Base-by-base conservation (phyloP, 2,329 filamentous ascomycete species). In the Fusarium longipes region DNA sequence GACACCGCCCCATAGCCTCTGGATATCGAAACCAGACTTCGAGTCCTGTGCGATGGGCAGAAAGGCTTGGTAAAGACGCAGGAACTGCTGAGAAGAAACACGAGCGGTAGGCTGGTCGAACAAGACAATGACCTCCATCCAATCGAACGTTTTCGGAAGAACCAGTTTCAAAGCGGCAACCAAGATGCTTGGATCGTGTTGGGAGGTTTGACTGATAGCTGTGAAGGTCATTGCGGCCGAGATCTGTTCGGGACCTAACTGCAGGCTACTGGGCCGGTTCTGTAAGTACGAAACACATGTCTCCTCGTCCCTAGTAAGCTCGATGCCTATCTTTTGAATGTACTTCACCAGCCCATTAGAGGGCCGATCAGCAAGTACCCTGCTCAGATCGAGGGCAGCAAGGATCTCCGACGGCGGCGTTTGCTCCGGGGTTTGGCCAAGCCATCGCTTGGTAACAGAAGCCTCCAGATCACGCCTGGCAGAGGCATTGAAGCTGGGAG, bases 1-100 rank as follows among this genome's bases (percentile, higher is more conserved):
- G 64, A 87, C 83, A 73, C 94, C 94, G 59, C 94, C 94, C 94
- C 96, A 98, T 22, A 99, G 82, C 36, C 85, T 86, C 76, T 97
- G 93, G 42, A 99, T 91, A 75, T 97, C 93, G 71, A 98, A 89
- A 20, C 73, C 72, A 15, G 68, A 71, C 24, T 73, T 75, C 5
- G 78, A 63, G n/a, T 85, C 82, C 52, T 81, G 81, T 4, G 93
- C 92, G 54, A 96, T 83, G 1, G 90, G 89, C 17, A 93, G 81
- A 27, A 99, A 81, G 6, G 92, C 91, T 55, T 91, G 87, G 80
- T 96, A 97, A 5, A 99, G 82, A 14, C 86, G 86, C 38, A 96
- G 80, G 69, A 99, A 97, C 69, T 97, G 94, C 39, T 86, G 81
- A 22, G 91, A 88, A 3, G 93, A 90, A 54, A 97, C 86, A 49